phyloP scores from a whole-genome alignment of 495 filamentous ascomycete genomes.

The Bathelium albidoporum region DNA sequence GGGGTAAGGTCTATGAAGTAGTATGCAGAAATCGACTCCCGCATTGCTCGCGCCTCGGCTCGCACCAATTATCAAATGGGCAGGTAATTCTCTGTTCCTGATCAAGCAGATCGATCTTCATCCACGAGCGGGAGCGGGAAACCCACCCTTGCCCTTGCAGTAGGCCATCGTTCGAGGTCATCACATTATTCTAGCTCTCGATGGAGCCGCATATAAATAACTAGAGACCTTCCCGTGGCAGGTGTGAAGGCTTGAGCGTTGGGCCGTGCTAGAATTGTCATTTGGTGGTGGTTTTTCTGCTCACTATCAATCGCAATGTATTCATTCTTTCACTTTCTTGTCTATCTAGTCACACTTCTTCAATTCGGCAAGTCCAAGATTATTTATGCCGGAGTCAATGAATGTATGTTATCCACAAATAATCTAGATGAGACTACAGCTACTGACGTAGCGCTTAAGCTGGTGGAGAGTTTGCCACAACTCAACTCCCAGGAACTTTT shows the following conservation, averaged over 20 bases:
- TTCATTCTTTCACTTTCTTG: background rate
- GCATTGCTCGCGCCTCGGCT: background rate
- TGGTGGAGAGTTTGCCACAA: constrained; percentile 16
- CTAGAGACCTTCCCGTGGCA: background rate
- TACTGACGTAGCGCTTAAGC: background rate
- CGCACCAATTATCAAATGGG: background rate
- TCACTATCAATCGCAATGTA: background rate
- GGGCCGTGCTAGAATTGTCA: background rate
- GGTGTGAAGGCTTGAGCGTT: background rate
- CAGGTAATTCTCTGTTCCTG: background rate
- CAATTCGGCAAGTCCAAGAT: constrained; percentile 8
- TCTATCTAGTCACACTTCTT: background rate
- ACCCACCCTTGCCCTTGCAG: background rate
- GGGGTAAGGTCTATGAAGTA: background rate
- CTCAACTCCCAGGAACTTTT: constrained; percentile 20
- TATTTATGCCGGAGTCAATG: constrained; percentile 14
- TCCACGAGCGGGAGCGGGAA: background rate
- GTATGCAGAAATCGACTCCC: no score
- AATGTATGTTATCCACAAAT: background rate
- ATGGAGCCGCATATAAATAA: background rate
- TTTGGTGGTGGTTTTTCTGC: background rate
- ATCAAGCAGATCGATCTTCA: background rate
- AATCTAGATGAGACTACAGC: background rate
- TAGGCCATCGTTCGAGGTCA: background rate
- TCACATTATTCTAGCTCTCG: background rate